These are phyloP conservation scores for Bipolaris zeicola DNA, from an alignment of 2,329 filamentous ascomycete species.

Conservation along the genomic window DNA sequence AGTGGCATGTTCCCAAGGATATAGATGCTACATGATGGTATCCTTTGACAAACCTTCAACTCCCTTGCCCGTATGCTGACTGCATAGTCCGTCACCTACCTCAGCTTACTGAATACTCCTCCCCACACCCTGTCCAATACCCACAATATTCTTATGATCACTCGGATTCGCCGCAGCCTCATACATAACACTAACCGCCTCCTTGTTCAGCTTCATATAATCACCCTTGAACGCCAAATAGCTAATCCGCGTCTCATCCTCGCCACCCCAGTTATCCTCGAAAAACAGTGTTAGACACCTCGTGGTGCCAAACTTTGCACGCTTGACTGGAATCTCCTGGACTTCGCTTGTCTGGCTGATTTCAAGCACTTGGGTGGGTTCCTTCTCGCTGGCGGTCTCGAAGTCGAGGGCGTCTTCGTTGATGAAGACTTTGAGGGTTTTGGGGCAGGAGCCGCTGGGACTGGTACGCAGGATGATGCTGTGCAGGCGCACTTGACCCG, in stretches of 20 bases:
- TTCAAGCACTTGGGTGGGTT: conserved; percentile 76
- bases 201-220: conserved; percentile 83
- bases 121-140: conserved; percentile 45
- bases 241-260: conserved; percentile 76
- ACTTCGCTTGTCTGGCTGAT: conserved; percentile 79
- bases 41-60: neutral
- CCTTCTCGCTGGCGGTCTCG: conserved; percentile 68
- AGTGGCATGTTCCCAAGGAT: neutral
- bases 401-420: conserved; percentile 89
- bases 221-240: conserved; percentile 95
- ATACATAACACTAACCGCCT: conserved; percentile 86
- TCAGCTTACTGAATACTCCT: conserved; percentile 39
- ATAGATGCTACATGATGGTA: neutral
- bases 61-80: neutral
- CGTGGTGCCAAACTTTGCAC: conserved; percentile 88
- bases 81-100: neutral
- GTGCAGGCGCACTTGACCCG: conserved; percentile 91
- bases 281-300: conserved; percentile 84
- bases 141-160: conserved; percentile 70
- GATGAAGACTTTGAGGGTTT: conserved; percentile 83
- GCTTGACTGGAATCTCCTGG: conserved; percentile 84
- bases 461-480: conserved; percentile 85
- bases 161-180: conserved; percentile 90
- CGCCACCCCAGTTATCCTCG: conserved; percentile 87
- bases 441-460: conserved; percentile 70